Percentiles rank a stretch among this genome's conserved stretches.
Conservation (phyloP, 2,329 filamentous ascomycete species). For the Macroventuria anomochaeta region DNA sequence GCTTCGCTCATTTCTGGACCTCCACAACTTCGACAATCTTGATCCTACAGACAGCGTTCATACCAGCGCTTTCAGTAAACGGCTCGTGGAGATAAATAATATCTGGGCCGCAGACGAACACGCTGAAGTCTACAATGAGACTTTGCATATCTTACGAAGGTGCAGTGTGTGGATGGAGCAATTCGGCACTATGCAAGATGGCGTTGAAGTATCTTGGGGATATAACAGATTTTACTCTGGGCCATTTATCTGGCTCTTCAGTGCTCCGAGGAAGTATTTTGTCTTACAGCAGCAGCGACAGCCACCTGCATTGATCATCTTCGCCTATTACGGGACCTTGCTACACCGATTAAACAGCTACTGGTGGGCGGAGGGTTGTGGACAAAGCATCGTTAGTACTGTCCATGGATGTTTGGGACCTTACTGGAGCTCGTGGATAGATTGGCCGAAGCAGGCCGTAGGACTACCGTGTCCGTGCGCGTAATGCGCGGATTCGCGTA, state of each 20-base stretch:
- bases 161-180: slow-evolving; percentile 16
- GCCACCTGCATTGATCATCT: slow-evolving; percentile 24
- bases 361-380: slow-evolving; percentile 32
- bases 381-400: slow-evolving; percentile 20
- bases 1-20: slow-evolving; percentile 8
- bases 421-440: slow-evolving; percentile 20
- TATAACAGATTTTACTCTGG: slow-evolving; percentile 19
- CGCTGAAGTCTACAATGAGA: slow-evolving; percentile 18
- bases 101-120: slow-evolving; percentile 15
- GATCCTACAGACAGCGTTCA: slow-evolving; percentile 3
- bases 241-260: slow-evolving; percentile 26
- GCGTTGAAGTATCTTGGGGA: not conserved
- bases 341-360: slow-evolving; percentile 12
- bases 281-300: slow-evolving; percentile 22
- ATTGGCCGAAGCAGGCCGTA: slow-evolving; percentile 21
- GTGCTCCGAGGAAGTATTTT: slow-evolving; percentile 19
- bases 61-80: slow-evolving; percentile 4
- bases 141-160: slow-evolving; percentile 11
- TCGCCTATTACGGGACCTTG: slow-evolving; percentile 25
- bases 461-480: too few species aligned
- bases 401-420: slow-evolving; percentile 21
- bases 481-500: too few species aligned
- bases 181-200: not conserved
- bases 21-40: slow-evolving; percentile 17
- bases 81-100: slow-evolving; percentile 3